Percentiles rank a stretch among this genome's conserved stretches.
Evolutionary conservation across 208 protist species (phyloP).

Genomic region (Sergeia podlipaevii): DNA sequence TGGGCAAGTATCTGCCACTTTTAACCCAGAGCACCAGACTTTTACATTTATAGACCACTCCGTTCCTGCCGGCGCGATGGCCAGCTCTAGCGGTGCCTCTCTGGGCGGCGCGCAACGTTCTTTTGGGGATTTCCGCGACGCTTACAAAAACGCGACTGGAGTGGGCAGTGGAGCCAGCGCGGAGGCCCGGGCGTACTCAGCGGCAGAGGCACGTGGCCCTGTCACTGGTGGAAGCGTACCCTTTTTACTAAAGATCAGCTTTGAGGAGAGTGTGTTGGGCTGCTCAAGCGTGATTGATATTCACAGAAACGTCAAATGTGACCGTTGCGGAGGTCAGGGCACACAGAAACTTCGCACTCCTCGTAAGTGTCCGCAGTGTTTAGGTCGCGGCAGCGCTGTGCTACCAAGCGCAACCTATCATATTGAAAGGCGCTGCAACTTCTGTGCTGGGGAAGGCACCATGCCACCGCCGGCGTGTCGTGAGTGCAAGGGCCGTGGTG

Average conservation of each 20-base stretch:
- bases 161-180: background rate
- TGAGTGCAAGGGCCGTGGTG: constrained; percentile 55
- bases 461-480: constrained; percentile 57
- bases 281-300: constrained; percentile 42
- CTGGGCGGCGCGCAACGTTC: constrained; percentile 15
- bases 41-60: constrained; percentile 74
- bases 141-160: constrained; percentile 22
- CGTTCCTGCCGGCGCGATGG: constrained; percentile 11
- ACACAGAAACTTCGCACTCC: constrained; percentile 19
- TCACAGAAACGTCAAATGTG: constrained; percentile 42
- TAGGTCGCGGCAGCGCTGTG: constrained; percentile 55
- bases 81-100: background rate
- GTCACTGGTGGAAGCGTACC: constrained; percentile 46
- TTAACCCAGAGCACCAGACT: constrained; percentile 72
- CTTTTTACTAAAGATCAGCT: constrained; percentile 60
- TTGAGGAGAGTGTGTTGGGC: constrained; percentile 70
- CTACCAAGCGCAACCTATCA: constrained; percentile 85
- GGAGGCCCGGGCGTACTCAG: constrained; percentile 28
- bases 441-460: constrained; percentile 70
- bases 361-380: constrained; percentile 76
- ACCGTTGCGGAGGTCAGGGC: constrained; percentile 46
- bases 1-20: constrained; percentile 68
- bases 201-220: constrained; percentile 32
- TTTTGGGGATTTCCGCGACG: constrained; percentile 42
- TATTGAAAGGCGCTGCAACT: constrained; percentile 74